Evolutionary conservation across 805 yeast species (phyloP).

Genomic region (Yarrowia phangngaensis): DNA sequence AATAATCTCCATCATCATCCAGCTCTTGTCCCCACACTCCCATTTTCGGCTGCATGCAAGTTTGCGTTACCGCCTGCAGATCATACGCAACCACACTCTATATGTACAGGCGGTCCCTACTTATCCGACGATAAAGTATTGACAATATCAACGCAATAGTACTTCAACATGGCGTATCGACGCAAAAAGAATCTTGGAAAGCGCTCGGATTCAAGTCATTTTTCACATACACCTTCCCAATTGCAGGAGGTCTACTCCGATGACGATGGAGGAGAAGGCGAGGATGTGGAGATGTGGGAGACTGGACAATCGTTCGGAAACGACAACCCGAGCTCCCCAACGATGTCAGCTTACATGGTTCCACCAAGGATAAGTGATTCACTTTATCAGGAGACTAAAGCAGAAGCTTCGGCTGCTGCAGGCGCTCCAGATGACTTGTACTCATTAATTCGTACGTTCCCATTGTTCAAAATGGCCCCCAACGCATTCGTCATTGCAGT

Average conservation of each 20-base stretch:
- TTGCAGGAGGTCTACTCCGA: conserved; percentile 25
- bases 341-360: background rate
- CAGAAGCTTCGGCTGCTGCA: background rate
- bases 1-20: too few species aligned
- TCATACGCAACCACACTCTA: conserved; percentile 25
- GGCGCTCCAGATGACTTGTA: conserved; percentile 43
- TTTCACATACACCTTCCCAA: conserved; percentile 24
- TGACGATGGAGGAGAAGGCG: conserved; percentile 24
- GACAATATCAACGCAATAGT: too few species aligned
- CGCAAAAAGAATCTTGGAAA: conserved; percentile 23
- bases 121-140: too few species aligned
- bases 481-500: conserved; percentile 57
- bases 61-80: conserved; percentile 26
- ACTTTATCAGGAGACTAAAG: conserved; percentile 17
- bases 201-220: conserved; percentile 14
- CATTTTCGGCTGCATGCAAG: conserved; percentile 18
- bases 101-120: conserved; percentile 5
- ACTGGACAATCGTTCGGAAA: background rate
- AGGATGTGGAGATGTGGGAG: conserved; percentile 25
- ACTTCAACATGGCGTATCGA: conserved; percentile 27
- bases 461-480: conserved; percentile 66
- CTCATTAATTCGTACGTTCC: conserved; percentile 53
- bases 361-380: conserved; percentile 16
- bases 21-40: conserved; percentile 10
- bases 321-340: background rate